A percentile compares a stretch with the other conserved stretches of the same genome.
Evolutionary conservation across 192 early-diverging fungal genomes (phyloP).

Genomic region (Haplosporangium gracile): DNA sequence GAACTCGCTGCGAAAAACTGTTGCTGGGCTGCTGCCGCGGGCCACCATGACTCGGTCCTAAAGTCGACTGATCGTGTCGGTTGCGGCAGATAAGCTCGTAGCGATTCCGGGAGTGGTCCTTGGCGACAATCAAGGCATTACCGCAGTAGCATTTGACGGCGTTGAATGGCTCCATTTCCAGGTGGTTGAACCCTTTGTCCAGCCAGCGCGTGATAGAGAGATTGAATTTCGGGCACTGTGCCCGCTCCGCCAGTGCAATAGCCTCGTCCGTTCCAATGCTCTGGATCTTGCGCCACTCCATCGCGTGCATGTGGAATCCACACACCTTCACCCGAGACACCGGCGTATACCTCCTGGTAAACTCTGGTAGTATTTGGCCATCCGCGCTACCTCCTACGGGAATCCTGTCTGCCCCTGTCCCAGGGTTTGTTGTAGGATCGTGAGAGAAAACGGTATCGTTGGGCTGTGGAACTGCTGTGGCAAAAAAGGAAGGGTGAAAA

Average conservation of each 20-base stretch:
- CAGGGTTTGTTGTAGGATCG: background rate
- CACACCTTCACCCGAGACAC: constrained; percentile 23
- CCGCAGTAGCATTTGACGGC: constrained; percentile 24
- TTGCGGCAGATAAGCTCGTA: constrained; percentile 24
- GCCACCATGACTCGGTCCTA: background rate
- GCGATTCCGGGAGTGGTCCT: background rate
- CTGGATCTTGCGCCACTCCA: constrained; percentile 45
- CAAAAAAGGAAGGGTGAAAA: background rate
- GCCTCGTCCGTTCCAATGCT: background rate
- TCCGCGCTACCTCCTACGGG: background rate
- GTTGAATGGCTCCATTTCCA: constrained; percentile 29
- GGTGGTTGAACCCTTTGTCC: constrained; percentile 7
- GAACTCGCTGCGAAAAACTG: background rate
- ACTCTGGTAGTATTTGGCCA: background rate
- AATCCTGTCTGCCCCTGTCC: background rate
- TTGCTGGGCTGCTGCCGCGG: background rate
- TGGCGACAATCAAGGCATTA: constrained; percentile 26
- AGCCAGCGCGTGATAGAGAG: constrained; percentile 46
- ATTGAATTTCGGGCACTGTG: constrained; percentile 40
- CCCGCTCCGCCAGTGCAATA: constrained; percentile 14
- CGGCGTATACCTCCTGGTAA: background rate
- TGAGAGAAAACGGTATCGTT: background rate
- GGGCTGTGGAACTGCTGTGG: background rate
- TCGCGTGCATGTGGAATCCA: constrained; percentile 54
- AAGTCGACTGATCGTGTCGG: background rate